A percentile compares a stretch with the other conserved stretches of the same genome.
These are phyloP conservation scores for Colletotrichum musae DNA, from an alignment of 2,329 filamentous ascomycete genomes.

Conservation along the genomic window DNA sequence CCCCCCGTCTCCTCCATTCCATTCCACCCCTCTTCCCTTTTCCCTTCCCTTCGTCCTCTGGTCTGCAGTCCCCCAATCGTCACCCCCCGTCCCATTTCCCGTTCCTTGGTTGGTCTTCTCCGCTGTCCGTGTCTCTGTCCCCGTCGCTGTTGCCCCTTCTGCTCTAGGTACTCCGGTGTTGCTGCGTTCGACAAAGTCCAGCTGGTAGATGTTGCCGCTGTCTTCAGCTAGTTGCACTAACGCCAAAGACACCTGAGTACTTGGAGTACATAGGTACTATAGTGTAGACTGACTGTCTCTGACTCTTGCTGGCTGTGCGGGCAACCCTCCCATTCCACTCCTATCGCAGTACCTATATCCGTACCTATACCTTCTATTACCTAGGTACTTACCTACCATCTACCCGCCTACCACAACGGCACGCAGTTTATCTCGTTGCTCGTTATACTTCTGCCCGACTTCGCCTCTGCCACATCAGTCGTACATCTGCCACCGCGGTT, in stretches of 20 bases:
- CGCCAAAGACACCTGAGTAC: no score
- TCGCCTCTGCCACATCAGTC: slow-evolving; percentile 35
- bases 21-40: not conserved
- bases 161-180: not conserved
- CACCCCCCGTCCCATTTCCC: slow-evolving; percentile 29
- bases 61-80: not conserved
- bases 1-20: not conserved
- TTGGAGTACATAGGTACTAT: no score
- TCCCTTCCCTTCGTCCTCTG: not conserved
- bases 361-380: not conserved
- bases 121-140: slow-evolving; percentile 1
- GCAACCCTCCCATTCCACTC: slow-evolving; percentile 16
- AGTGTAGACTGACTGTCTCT: not conserved
- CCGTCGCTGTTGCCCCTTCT: not conserved
- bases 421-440: not conserved
- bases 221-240: no score
- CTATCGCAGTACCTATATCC: not conserved
- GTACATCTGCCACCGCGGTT: slow-evolving; percentile 10
- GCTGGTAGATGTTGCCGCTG: no score
- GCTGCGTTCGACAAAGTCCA: no score
- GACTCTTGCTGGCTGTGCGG: not conserved
- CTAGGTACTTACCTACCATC: not conserved
- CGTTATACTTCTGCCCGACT: slow-evolving; percentile 3
- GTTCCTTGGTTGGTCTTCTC: slow-evolving; percentile 25
- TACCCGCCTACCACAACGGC: not conserved